Evolutionary conservation across 495 filamentous ascomycete species (phyloP), one percentile per base, ranked within the genome.

Genomic region (Podospora australis): DNA sequence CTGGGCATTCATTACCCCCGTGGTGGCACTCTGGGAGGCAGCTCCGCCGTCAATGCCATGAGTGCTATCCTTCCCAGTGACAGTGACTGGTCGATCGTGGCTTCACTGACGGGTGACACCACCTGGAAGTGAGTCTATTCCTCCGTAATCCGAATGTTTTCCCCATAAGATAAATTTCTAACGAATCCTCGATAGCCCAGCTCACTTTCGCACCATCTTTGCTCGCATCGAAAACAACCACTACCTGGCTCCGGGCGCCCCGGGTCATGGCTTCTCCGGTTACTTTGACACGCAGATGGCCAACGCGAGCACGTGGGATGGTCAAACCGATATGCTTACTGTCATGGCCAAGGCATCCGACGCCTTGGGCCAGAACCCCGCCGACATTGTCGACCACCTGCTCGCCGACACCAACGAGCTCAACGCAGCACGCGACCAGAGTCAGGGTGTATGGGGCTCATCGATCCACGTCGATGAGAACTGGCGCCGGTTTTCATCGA

Each of bases 1-100:
- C 54, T 69, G 9, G 70, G 70, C 2, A 62, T 72, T 19, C 70
- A 65, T 46, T 73, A 73, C 49, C 70, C 70, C 19, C 68, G 70
- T 16, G 66, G 64, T 19, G 69, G 57, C 6, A 71, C 67, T 2
- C 64, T 73, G 6, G 70, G 70, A 14, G 70, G 70, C 23, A 67
- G 61, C 24, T 64, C 69, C 6, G 68, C 65, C 50, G 60, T 69
- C 43, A 73, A 73, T 30, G 70, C 66, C 19, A 65, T 65, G 36
- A 60, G 60, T 0, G 55, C 60, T 13, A 46, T 64, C 10, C 44
- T 67, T 5, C 69, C 69, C 4, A 57, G 53, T 25, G 65, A 70
- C 14, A 63, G 59, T 17, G 69, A 72, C 50, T 64, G 61, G 61
- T 23, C 57, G 32, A 46, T 49, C 25, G 53, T 61, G 5, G 55